Evolutionary conservation across 2,329 filamentous ascomycete species (phyloP).

Genomic region (Sporothrix humicola): DNA sequence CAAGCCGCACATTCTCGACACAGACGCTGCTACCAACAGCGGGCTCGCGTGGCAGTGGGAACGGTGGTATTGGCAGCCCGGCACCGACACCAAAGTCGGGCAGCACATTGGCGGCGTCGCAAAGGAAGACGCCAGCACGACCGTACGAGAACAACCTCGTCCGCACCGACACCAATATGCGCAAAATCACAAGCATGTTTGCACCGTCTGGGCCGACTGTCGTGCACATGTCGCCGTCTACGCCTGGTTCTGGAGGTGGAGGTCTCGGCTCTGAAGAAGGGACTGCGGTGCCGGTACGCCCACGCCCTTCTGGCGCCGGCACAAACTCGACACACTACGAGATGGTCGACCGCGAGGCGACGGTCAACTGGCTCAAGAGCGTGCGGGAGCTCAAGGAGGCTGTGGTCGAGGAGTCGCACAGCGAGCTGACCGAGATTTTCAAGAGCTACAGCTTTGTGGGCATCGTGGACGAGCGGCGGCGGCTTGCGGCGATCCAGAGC

Average conservation of each 20-base stretch:
- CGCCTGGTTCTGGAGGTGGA: constrained; percentile 40
- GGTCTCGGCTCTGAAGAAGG: neutral
- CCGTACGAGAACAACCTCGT: constrained; percentile 87
- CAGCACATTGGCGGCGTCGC: constrained; percentile 48
- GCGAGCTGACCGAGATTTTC: constrained; percentile 84
- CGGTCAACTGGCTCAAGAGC: constrained; percentile 77
- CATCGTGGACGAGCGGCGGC: constrained; percentile 82
- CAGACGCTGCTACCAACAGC: constrained; percentile 74
- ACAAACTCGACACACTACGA: constrained; percentile 65
- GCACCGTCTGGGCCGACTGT: constrained; percentile 54
- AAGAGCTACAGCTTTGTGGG: constrained; percentile 91
- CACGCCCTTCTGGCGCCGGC: constrained; percentile 50
- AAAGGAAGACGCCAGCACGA: constrained; percentile 52
- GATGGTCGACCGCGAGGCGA: constrained; percentile 69
- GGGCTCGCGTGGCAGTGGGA: neutral
- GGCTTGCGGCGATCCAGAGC: constrained; percentile 89
- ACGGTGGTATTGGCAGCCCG: constrained; percentile 37
- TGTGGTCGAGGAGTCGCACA: constrained; percentile 82
- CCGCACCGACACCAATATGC: constrained; percentile 82
- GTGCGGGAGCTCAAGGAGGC: constrained; percentile 81
- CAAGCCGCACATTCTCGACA: constrained; percentile 90
- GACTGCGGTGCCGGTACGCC: neutral
- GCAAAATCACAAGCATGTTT: constrained; percentile 98
- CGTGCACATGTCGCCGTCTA: constrained; percentile 30
- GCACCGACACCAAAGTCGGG: constrained; percentile 40